These are phyloP conservation scores for Hibiscus syriacus DNA, from an alignment of 345 rosid genomes.

Conservation along the genomic window DNA sequence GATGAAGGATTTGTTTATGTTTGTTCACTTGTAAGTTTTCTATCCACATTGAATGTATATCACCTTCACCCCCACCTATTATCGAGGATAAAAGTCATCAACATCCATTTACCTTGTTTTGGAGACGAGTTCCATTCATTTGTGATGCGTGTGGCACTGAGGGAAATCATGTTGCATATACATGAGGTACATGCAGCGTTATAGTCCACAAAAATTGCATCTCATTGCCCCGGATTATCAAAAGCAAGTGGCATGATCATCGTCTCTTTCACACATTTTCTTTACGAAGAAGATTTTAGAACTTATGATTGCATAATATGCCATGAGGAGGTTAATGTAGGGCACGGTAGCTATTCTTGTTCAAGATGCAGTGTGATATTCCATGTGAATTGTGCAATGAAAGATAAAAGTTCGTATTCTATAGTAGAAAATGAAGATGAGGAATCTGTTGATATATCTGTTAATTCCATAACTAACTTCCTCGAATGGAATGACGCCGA, in stretches of 20 bases:
- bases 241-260: background rate
- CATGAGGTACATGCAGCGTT: background rate
- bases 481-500: background rate
- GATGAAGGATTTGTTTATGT: background rate
- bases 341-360: background rate
- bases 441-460: background rate
- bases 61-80: background rate
- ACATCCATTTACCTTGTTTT: background rate
- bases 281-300: background rate
- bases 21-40: background rate
- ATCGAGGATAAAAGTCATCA: background rate
- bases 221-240: background rate
- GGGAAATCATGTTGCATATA: background rate
- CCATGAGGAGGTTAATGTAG: background rate
- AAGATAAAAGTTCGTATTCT: background rate
- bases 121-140: too few species aligned
- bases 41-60: background rate
- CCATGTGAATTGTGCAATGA: background rate
- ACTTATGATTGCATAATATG: background rate
- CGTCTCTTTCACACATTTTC: background rate
- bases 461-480: background rate
- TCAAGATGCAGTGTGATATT: background rate
- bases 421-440: background rate
- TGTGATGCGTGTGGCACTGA: background rate
- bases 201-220: background rate